phyloP scores from a whole-genome alignment of 805 yeast species.

The Metschnikowia koreensis region DNA sequence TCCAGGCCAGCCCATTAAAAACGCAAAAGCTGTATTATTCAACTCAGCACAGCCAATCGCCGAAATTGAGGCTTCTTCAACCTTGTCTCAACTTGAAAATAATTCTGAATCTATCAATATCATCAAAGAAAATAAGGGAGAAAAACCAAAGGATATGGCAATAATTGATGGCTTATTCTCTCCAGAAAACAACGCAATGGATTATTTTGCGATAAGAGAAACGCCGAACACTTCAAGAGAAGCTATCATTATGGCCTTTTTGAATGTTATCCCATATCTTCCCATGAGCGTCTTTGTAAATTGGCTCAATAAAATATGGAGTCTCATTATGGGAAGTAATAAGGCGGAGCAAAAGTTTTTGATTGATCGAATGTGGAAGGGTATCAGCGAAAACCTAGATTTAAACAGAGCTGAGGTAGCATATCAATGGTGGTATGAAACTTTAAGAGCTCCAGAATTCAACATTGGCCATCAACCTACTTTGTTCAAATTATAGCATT shows the following conservation, averaged over 20 bases:
- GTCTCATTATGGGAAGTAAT: constrained; percentile 31
- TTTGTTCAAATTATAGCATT: constrained; percentile 7
- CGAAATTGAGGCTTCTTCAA: constrained; percentile 37
- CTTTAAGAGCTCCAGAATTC: constrained; percentile 10
- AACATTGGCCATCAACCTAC: constrained; percentile 5
- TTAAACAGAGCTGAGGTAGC: constrained; percentile 55
- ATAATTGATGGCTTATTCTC: constrained; percentile 15
- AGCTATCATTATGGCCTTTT: constrained; percentile 45
- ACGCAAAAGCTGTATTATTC: constrained; percentile 15
- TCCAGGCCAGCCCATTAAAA: constrained; percentile 28
- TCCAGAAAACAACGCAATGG: constrained; percentile 11
- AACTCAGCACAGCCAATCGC: constrained; percentile 39
- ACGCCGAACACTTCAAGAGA: constrained; percentile 45
- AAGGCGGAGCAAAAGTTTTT: constrained; percentile 39
- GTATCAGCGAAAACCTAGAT: constrained; percentile 56
- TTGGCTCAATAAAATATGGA: constrained; percentile 50
- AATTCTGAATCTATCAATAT: constrained; percentile 22
- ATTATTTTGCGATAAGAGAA: constrained; percentile 25
- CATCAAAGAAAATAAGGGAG: constrained; percentile 28
- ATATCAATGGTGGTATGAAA: constrained; percentile 62
- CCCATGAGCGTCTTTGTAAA: constrained; percentile 39
- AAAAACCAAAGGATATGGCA: constrained; percentile 32
- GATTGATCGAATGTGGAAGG: constrained; percentile 47
- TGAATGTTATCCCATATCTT: constrained; percentile 53
- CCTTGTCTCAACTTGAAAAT: constrained; percentile 28